A percentile compares a stretch with the other conserved stretches of the same genome.
phyloP scores from a whole-genome alignment of 371 early-diverging fungal genomes.

The Mucor racemosus region DNA sequence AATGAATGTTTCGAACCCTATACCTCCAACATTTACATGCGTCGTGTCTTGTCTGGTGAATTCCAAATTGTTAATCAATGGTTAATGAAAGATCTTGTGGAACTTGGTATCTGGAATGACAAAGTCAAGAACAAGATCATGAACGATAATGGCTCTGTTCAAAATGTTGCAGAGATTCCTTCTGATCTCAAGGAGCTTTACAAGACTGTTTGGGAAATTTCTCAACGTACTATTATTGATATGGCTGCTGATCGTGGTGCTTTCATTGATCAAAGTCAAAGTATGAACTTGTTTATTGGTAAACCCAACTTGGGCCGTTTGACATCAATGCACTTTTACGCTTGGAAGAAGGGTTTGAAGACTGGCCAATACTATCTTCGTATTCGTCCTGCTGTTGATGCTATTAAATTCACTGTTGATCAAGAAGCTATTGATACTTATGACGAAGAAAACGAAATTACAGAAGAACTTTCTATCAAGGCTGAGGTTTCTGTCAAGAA shows the following conservation, averaged over 20 bases:
- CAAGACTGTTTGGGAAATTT: conserved; percentile 99
- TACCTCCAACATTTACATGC: conserved; percentile 94
- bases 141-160: conserved; percentile 93
- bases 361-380: conserved; percentile 99
- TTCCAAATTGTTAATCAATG: conserved; percentile 99
- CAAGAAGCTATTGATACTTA: conserved; percentile 42
- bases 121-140: conserved; percentile 96
- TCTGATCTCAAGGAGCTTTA: conserved; percentile 89
- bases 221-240: conserved; percentile 83
- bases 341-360: conserved; percentile 97
- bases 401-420: conserved; percentile 83
- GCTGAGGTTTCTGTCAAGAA: conserved; percentile 19
- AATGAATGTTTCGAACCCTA: conserved; percentile 99
- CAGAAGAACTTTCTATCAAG: too few species aligned
- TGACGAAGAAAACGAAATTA: conserved; percentile 47
- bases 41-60: conserved; percentile 98
- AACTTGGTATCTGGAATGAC: conserved; percentile 93
- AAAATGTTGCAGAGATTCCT: conserved; percentile 82
- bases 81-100: conserved; percentile 92
- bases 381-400: conserved; percentile 95
- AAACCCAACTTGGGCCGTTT: conserved; percentile 93
- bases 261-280: conserved; percentile 98
- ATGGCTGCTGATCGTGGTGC: conserved; percentile 93
- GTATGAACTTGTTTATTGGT: conserved; percentile 95
- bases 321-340: conserved; percentile 99